Base-by-base conservation (phyloP, 495 filamentous ascomycete genomes). In the Tuber calosporum region DNA sequence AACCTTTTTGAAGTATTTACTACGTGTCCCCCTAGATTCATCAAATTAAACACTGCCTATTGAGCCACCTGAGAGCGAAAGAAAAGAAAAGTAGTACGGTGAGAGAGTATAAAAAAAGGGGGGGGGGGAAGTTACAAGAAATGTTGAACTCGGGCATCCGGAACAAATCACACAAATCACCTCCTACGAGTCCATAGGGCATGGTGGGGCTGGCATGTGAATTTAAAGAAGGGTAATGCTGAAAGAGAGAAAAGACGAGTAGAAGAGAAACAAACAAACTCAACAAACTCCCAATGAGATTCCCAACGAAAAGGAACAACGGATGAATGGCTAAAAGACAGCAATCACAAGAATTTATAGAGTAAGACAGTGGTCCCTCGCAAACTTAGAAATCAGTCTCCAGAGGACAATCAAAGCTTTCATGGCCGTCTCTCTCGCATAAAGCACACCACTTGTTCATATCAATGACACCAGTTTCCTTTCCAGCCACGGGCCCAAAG, bases 361-460 rank as follows among this genome's bases (percentile, higher is more conserved):
- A 62, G 9, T 9, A 30, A 58, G n/a, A 30, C 26, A 19, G 30
- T 34, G 34, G 26, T 30, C 13, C n/a, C 22, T 17, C 22, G 30
- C 36, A 74, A 26, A 53, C 62, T 82, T 75, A 81, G 71, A 73
- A 80, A 67, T 81, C 79, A 30, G 71, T 76, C 38, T 97, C 94
- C 83, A 96, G 91, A 20, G 94, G 94, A 84, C 94, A 98, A 82
- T 96, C 92, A 74, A 96, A 93, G 80, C 93, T 97, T 82, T 95
- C 92, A 80, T 99, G 95, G 41, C 95, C 95, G 80, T 98, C 96
- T 71, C 91, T 87, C 85, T 99, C 95, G 82, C 95, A 99, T 67
- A 98, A 85, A 70, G 96, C 95, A 84, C 95, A 99, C 95, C 95
- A 99, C 83, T 95, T 97, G 72, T 88, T 85, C 76, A 89, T 88